Percentiles rank a stretch among this genome's conserved stretches.
Conservation (phyloP, 2,329 filamentous ascomycete genomes). For the Fusarium sororula region DNA sequence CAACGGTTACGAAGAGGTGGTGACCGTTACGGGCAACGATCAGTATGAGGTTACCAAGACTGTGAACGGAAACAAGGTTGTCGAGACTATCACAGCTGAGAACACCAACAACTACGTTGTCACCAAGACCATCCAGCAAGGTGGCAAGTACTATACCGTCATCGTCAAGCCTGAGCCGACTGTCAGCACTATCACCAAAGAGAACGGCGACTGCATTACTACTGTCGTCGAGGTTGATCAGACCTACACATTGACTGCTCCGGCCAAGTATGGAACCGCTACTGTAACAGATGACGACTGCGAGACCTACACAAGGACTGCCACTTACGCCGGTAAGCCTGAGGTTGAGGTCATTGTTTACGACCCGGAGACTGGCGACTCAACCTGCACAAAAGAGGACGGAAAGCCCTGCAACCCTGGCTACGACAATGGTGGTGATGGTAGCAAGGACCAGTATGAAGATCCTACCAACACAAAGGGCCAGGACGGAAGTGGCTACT, state of each 20-base stretch:
- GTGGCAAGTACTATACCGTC: conserved; percentile 35
- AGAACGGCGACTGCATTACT: conserved; percentile 30
- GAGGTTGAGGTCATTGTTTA: conserved; percentile 47
- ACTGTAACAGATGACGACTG: conserved; percentile 33
- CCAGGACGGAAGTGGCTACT: conserved; percentile 1
- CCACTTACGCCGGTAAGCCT: conserved; percentile 28
- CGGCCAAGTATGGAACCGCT: conserved; percentile 37
- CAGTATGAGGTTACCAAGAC: conserved; percentile 16
- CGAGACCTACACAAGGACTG: conserved; percentile 30
- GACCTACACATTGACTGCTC: conserved; percentile 38
- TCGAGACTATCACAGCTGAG: conserved; percentile 30
- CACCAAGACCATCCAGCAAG: conserved; percentile 39
- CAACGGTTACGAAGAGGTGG: conserved; percentile 25
- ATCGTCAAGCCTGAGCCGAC: conserved; percentile 30
- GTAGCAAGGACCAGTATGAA: conserved; percentile 13
- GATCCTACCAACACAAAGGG: conserved; percentile 20
- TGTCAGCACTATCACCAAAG: conserved; percentile 30
- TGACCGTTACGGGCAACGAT: conserved; percentile 6
- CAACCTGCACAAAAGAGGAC: conserved; percentile 41
- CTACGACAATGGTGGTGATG: conserved; percentile 8
- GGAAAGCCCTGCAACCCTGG: conserved; percentile 40
- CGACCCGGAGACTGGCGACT: conserved; percentile 45
- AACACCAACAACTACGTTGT: conserved; percentile 21
- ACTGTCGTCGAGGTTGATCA: conserved; percentile 24
- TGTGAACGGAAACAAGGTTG: conserved; percentile 15